Evolutionary conservation across 257 asterid species (phyloP).

Genomic region (Lycium ferocissimum): DNA sequence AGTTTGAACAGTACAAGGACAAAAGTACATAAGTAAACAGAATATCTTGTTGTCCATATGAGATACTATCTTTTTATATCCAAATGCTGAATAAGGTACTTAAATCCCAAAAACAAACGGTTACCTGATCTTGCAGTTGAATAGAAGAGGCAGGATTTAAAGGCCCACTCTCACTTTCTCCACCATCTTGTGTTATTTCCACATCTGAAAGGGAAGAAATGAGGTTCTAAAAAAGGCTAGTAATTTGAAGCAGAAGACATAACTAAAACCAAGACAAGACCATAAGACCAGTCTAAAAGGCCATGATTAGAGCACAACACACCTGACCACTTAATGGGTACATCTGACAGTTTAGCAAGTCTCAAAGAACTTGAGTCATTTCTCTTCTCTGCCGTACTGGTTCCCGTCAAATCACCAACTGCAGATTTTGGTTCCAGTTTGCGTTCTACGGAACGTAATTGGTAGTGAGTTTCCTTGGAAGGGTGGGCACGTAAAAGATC

Average conservation of each 20-base stretch:
- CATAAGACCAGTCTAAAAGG: slow-evolving; percentile 23
- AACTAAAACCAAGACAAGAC: neutral
- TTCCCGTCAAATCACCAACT: slow-evolving; percentile 40
- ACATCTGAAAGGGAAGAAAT: slow-evolving; percentile 46
- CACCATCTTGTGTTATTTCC: slow-evolving; percentile 50
- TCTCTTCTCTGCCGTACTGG: slow-evolving; percentile 43
- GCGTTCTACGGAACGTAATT: slow-evolving; percentile 41
- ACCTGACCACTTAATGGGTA: slow-evolving; percentile 52
- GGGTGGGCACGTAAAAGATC: slow-evolving; percentile 65
- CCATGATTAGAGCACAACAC: slow-evolving; percentile 42
- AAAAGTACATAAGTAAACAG: slow-evolving; percentile 18
- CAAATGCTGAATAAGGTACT: slow-evolving; percentile 30
- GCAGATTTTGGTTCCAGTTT: slow-evolving; percentile 39
- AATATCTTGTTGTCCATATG: neutral
- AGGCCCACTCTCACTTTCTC: slow-evolving; percentile 40
- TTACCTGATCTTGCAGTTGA: slow-evolving; percentile 57
- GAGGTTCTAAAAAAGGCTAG: neutral
- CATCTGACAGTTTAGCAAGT: slow-evolving; percentile 34
- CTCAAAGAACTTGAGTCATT: slow-evolving; percentile 39
- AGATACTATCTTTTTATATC: neutral
- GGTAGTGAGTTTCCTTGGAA: slow-evolving; percentile 54
- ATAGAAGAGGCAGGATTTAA: slow-evolving; percentile 43
- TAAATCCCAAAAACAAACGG: slow-evolving; percentile 19
- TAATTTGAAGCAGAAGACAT: neutral
- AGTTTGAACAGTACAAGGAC: slow-evolving; percentile 31